Evolutionary conservation across 768 basidiomycete genomes (phyloP), one percentile per base, ranked within the genome.

Genomic region (Suillus brevipes): DNA sequence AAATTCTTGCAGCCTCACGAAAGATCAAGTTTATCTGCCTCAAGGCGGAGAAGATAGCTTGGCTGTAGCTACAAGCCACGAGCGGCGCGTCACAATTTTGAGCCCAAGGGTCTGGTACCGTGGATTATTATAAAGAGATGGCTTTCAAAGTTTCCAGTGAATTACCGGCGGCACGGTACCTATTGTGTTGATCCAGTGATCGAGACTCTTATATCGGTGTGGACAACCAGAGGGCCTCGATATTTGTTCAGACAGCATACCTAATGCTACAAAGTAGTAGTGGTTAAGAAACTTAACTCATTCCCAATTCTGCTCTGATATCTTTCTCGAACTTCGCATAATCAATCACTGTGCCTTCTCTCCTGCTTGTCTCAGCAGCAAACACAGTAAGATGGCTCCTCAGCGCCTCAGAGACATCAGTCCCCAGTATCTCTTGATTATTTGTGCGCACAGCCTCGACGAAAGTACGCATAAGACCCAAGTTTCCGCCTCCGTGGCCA

Each of bases 301-400:
- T 65, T 52, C 45, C 38, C 18, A 70, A 70, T 65, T 75, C 76
- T 67, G 74, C 71, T 71, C 84, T 80, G n/a, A 80, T 79, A 43
- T 75, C 72, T 65, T 75, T 78, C 77, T 90, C 91, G 71, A 90
- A 94, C 70, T 85, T 82, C 20, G 71, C 80, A 70, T 87, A 91
- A 72, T 92, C 84, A 1, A 95, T 84, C 13, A 94, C 87, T 12
- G 71, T 81, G 16, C 89, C 91, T 67, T 91, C 84, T 64, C 75
- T 82, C 67, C 93, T 80, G 68, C 91, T 91, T 65, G 84, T 80
- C 80, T 95, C 94, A 45, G 92, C 92, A 63, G 94, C 94, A 78
- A 96, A 95, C 40, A 94, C 92, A 1, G 90, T 88, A 70, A 96
- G 73, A 76, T 95, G 93, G 67, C 88, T 91, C 73, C 83, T 87